Base-by-base conservation (phyloP, 306 rosid species). In the Malus sylvestris region DNA sequence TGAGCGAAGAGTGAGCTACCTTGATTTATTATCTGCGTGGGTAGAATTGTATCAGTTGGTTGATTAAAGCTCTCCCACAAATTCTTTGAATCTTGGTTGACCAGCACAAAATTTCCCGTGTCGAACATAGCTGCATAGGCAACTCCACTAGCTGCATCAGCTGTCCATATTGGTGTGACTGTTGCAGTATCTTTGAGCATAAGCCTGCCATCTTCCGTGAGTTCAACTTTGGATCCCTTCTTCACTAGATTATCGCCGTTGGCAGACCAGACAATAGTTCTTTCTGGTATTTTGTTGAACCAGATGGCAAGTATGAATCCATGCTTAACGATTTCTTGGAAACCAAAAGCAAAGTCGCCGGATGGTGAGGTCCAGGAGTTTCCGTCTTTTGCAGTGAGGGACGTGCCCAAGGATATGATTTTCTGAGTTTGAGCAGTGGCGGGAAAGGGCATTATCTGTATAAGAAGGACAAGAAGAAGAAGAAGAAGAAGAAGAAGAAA, bases 21-120 rank as follows among this genome's bases (percentile, higher is more conserved):
- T 5, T 2, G 44, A 13, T n/a, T 40, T 13, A 91, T 10, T 11
- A 42, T 53, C 55, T 87, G 87, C 30, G 77, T 59, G 2, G 92
- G 97, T 64, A 91, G 76, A 65, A 91, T 78, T 1, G 97, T 91
- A 68, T 89, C 92, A 0, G 92, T 86, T 18, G 93, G 93, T 29
- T 60, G 6, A 1, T 80, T 35, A 72, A 91, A 91, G 65, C 91
- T 89, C 79, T 80, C 58, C 97, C 94, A 91, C 35, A 83, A 30
- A 74, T 12, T 0, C 1, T 11, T 25, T 1, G 85, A 78, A 30
- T 59, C 32, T 0, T 9, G 29, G 61, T n/a, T 55, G 4, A 22
- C 61, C 61, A 57, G 25, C 27, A 57, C 61, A 20, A 57, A 57
- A 6, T 89, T 89, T 0, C 94, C 92, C 2, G 14, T 74, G 67